Conservation (phyloP, 2,329 filamentous ascomycete genomes). For the Aurifilum marmelostoma region DNA sequence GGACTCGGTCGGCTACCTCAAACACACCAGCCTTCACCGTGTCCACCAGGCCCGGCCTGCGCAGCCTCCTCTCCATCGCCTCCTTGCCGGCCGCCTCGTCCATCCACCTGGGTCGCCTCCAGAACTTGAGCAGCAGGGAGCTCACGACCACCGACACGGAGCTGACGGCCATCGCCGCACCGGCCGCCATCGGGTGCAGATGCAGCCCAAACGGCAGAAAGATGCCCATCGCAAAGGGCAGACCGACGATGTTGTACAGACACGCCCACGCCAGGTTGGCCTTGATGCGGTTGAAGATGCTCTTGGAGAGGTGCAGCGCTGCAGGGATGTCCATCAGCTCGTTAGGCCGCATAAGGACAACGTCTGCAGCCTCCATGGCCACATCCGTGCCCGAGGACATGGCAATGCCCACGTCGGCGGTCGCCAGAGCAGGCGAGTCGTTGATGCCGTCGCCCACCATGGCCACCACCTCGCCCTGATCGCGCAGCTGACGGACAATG, state of each 20-base stretch:
- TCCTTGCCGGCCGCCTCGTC: conserved; percentile 67
- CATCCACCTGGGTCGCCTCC: conserved; percentile 87
- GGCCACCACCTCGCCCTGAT: conserved; percentile 75
- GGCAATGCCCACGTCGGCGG: conserved; percentile 89
- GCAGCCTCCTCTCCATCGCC: conserved; percentile 46
- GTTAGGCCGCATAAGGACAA: conserved; percentile 92
- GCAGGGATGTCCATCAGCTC: conserved; percentile 93
- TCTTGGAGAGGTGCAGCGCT: conserved; percentile 76
- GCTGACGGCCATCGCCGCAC: conserved; percentile 89
- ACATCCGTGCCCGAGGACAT: conserved; percentile 93
- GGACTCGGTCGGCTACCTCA: conserved; percentile 44
- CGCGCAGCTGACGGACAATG: conserved; percentile 79
- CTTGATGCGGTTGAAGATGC: conserved; percentile 92
- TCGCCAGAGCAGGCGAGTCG: conserved; percentile 92
- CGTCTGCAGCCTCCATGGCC: conserved; percentile 94
- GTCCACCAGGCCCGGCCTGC: conserved; percentile 44
- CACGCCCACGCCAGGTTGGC: conserved; percentile 92
- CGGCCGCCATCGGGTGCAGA: conserved; percentile 91
- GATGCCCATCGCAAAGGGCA: conserved; percentile 96
- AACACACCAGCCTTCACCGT: conserved; percentile 47
- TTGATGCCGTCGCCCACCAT: conserved; percentile 99
- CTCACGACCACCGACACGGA: conserved; percentile 88
- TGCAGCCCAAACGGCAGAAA: conserved; percentile 88
- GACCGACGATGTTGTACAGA: conserved; percentile 85
- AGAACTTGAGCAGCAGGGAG: conserved; percentile 82